These are phyloP conservation scores for Cardamine resedifolia DNA, from an alignment of 345 rosid genomes.

Conservation along the genomic window DNA sequence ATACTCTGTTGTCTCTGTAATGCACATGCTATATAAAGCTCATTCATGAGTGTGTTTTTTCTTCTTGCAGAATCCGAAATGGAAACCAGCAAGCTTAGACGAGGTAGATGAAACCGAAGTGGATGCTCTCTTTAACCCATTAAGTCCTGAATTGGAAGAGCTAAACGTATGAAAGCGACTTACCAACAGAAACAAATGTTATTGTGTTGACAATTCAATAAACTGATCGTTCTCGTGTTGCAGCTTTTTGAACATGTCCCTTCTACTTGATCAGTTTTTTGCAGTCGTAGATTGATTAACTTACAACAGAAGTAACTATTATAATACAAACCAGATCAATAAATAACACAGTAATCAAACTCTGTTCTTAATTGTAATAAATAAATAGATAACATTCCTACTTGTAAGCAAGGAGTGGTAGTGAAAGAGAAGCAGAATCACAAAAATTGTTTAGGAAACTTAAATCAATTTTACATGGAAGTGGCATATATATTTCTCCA, in stretches of 20 bases:
- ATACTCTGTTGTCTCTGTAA: not conserved
- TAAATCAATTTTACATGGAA: constrained; percentile 4
- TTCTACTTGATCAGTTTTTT: not conserved
- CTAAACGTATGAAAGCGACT: constrained; percentile 45
- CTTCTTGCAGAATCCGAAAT: constrained; percentile 73
- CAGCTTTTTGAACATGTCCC: not conserved
- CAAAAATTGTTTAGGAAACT: not conserved
- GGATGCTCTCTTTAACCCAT: constrained; percentile 62
- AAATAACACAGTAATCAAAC: no score
- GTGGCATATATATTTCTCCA: constrained; percentile 28
- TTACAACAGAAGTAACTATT: not conserved
- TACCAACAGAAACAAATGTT: not conserved
- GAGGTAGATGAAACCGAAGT: constrained; percentile 63
- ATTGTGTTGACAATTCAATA: not conserved
- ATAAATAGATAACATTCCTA: not conserved
- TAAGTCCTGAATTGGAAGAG: constrained; percentile 56
- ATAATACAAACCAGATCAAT: no score
- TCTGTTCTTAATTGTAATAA: no score
- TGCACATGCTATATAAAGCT: constrained; percentile 4
- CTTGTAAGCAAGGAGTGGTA: not conserved
- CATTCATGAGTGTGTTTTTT: not conserved
- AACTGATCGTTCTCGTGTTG: not conserved
- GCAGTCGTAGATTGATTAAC: not conserved
- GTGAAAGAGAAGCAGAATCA: not conserved
- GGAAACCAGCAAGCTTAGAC: constrained; percentile 73